Base-by-base conservation (phyloP, 139 green algal species). In the Micromonas pusilla region DNA sequence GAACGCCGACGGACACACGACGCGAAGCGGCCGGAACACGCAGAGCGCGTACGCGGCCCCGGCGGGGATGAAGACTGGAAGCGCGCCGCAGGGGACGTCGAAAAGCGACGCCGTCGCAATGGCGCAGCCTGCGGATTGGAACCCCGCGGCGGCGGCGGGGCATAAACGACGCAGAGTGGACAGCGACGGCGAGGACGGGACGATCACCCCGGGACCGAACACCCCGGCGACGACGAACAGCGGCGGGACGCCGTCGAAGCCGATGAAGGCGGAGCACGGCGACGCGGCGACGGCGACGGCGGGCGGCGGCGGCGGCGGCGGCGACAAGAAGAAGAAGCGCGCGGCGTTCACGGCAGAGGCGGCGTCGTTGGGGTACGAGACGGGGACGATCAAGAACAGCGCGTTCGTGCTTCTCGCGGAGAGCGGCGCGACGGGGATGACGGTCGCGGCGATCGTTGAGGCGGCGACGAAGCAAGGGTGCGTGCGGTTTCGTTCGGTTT, bases 381-480 rank as follows among this genome's bases (percentile, higher is more conserved):
- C 53, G 3, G 68, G 68, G 19, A 75, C 68, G 37, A 75, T 75
- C 30, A 75, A 75, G 30, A 38, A 75, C 38, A 63, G 37, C n/a
- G 68, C 68, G 37, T 75, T 62, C 37, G 68, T 62, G 2, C 53
- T 75, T n/a, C 38, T 75, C 21, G 68, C 68, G 37, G 38, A 34
- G 68, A 34, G 4, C 4, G 68, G 68, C 0, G n/a, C 68, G 37
- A 9, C 19, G 23, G 68, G 68, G 25, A 75, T 75, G 68, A 75
- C 68, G 37, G 68, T 75, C 34, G 68, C 68, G 5, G 30, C 37
- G 19, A 75, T 75, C 53, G 68, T 75, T 6, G 38, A 39, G 19
- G 53, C 38, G 23, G 68, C 68, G 37, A 38, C 52, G 23, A 57
- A 57, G 45, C 45, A 57, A 57, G 45, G 45, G 45, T 57, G 45